phyloP scores from a whole-genome alignment of 345 rosid genomes.

The Turritis glabra region DNA sequence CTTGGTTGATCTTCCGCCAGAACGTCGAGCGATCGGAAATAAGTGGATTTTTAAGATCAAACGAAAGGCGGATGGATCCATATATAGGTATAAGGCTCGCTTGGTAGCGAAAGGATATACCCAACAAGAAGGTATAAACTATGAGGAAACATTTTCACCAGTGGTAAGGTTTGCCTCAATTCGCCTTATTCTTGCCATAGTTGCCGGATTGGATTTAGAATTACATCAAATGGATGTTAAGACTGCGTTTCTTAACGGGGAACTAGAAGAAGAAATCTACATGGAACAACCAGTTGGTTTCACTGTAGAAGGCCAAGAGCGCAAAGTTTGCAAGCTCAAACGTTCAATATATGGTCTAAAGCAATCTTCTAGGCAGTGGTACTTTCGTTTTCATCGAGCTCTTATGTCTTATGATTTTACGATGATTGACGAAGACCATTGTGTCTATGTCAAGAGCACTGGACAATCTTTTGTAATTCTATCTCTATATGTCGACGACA shows the following conservation, averaged over 20 bases:
- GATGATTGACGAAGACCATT: too few relatives aligned
- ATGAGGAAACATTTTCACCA: too few relatives aligned
- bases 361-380: background rate
- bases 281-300: background rate
- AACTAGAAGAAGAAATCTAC: background rate
- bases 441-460: too few relatives aligned
- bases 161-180: too few relatives aligned
- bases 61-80: too few relatives aligned
- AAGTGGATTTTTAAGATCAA: too few relatives aligned
- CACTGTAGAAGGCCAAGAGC: background rate
- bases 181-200: background rate
- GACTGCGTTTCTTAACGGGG: background rate
- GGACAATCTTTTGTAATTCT: too few relatives aligned
- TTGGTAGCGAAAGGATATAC: background rate
- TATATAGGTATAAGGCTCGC: too few relatives aligned
- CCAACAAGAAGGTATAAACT: too few relatives aligned
- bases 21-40: too few relatives aligned
- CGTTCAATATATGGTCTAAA: background rate
- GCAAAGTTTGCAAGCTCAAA: background rate
- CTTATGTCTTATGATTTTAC: too few relatives aligned
- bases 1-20: background rate
- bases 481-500: too few relatives aligned
- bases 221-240: background rate
- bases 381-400: background rate
- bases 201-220: background rate